Evolutionary conservation across 352 stramenopile species (phyloP).

Genomic region (Halophytophthora batemanensis): DNA sequence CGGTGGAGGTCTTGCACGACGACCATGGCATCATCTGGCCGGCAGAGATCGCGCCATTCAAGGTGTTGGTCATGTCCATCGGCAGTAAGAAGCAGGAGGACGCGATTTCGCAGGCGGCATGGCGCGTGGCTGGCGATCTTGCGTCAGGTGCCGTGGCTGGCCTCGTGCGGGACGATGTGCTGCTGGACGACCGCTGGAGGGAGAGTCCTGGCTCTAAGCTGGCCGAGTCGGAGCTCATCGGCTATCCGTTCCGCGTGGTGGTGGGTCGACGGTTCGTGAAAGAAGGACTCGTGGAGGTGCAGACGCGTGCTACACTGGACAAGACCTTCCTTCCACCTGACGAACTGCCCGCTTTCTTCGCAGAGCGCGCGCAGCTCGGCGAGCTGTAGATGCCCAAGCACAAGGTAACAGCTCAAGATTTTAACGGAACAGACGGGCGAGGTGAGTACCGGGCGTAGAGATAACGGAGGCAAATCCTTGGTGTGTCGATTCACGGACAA

Average conservation of each 20-base stretch:
- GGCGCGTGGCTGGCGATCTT: slow-evolving; percentile 51
- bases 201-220: slow-evolving; percentile 80
- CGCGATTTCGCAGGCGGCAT: slow-evolving; percentile 37
- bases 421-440: too few species aligned
- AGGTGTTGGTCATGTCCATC: slow-evolving; percentile 77
- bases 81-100: slow-evolving; percentile 57
- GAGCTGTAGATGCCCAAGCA: too few species aligned
- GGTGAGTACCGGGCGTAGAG: too few species aligned
- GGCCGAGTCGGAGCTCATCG: slow-evolving; percentile 82
- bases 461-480: too few species aligned
- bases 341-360: slow-evolving; percentile 43
- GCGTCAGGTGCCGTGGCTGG: slow-evolving; percentile 28
- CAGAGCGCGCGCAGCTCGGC: slow-evolving; percentile 1
- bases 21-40: slow-evolving; percentile 81
- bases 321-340: slow-evolving; percentile 51
- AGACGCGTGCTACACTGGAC: slow-evolving; percentile 62
- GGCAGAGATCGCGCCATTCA: slow-evolving; percentile 72
- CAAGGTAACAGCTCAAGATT: too few species aligned
- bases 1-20: slow-evolving; percentile 82
- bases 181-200: slow-evolving; percentile 83
- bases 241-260: slow-evolving; percentile 82
- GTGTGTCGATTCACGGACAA: too few species aligned
- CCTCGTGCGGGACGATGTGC: slow-evolving; percentile 48
- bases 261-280: slow-evolving; percentile 77
- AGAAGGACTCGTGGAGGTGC: slow-evolving; percentile 76